Base-by-base conservation (phyloP, 2,329 filamentous ascomycete species). In the Talaromyces funiculosus region DNA sequence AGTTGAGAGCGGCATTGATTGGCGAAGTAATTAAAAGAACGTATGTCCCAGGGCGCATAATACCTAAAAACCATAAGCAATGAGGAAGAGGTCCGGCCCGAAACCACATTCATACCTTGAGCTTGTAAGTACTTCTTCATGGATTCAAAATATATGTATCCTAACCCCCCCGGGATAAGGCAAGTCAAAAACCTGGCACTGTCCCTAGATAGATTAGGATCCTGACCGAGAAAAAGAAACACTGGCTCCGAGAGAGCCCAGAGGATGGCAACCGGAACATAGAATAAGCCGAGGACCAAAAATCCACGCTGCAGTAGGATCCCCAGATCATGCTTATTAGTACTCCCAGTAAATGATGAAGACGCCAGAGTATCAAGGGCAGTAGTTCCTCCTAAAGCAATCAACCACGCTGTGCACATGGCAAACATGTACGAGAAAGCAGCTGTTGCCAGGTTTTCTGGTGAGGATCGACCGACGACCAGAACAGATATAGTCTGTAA, bases 341-440 rank as follows among this genome's bases (percentile, higher is more conserved):
- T 84, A 64, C 89, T 90, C 0, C 89, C 89, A 0, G 91, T 96
- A 72, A 91, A 96, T 47, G 87, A 88, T 51, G 87, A 90, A 0
- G 90, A 92, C 1, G 90, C 90, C 24, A 96, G 78, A 0, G 91
- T 96, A 72, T 96, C 91, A 45, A 96, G 82, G 0, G 91, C 91
- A 1, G 90, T 96, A 0, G 90, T 92, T 7, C 91, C 91, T 29
- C 91, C 91, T 3, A 96, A 82, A 0, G 87, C 91, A 62, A 96
- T 89, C 38, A 96, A 82, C 90, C 91, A 95, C 0, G 87, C 91
- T 0, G 90, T 91, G 22, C 89, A 86, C 89, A 93, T 92, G 59
- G 91, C 91, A 67, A 96, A 96, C 91, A 96, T 96, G 78, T 94
- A 93, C 1, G 89, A 90, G 69, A 96, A 96, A 0, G 91, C 90